phyloP scores from a whole-genome alignment of 768 basidiomycete species.

The Mycena floridula region DNA sequence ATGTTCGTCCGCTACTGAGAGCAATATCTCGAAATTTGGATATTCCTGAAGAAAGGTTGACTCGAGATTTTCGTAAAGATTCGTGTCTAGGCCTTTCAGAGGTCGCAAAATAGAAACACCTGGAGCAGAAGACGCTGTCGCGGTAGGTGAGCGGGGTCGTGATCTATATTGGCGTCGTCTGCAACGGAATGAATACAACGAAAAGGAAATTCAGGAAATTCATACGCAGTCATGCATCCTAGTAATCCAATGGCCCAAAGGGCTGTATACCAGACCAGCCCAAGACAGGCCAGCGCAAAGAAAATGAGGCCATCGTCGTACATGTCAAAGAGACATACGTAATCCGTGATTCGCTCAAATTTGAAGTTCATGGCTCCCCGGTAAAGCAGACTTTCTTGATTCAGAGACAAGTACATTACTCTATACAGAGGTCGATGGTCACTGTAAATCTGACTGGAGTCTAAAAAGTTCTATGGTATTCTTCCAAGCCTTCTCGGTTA shows the following conservation, averaged over 20 bases:
- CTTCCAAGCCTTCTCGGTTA: conserved; percentile 52
- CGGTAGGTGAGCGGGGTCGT: conserved; percentile 56
- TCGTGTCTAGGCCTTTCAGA: conserved; percentile 90
- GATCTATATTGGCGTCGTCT: conserved; percentile 75
- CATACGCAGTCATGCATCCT: conserved; percentile 69
- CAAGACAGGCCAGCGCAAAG: conserved; percentile 30
- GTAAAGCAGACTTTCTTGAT: not conserved
- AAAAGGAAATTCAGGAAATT: conserved; percentile 8
- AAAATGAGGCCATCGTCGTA: conserved; percentile 8
- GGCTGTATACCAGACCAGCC: conserved; percentile 52
- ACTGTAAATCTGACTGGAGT: no score
- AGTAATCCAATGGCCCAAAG: conserved; percentile 63
- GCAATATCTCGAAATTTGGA: conserved; percentile 84
- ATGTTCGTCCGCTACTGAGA: conserved; percentile 82
- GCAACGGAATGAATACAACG: conserved; percentile 2
- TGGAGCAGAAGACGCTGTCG: conserved; percentile 48
- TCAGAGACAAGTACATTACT: not conserved
- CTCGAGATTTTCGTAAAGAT: conserved; percentile 94
- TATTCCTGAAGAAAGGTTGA: conserved; percentile 91
- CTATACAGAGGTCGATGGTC: no score
- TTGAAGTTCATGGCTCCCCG: not conserved
- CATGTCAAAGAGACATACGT: not conserved
- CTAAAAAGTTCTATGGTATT: conserved; percentile 61
- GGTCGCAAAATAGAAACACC: conserved; percentile 95
- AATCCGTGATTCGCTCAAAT: no score